Evolutionary conservation across 2,329 filamentous ascomycete genomes (phyloP), one percentile per base, ranked within the genome.

Genomic region (Colletotrichum liriopes): DNA sequence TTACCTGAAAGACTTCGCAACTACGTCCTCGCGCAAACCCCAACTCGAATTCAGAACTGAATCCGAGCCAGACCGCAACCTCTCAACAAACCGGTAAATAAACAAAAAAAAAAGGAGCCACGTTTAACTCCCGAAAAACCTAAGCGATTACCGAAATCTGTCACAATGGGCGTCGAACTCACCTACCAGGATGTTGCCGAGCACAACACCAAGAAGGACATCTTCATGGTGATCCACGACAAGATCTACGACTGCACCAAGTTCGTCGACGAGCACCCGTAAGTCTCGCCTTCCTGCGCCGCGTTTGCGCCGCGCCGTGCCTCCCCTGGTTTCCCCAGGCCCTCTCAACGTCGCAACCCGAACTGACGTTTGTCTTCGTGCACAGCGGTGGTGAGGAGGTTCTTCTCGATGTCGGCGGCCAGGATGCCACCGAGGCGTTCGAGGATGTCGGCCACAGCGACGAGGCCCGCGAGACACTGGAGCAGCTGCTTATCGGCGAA

Each of bases 401-500:
- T 78, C 88, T 99, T 75, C 93, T 99, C 77, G 96, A 99, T 78
- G 95, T 98, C 75, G 96, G 89, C 80, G 96, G 96, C 77, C 95
- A 98, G 86, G 96, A 99, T 84, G 93, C 94, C 79, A 98, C 96
- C 78, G 96, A 98, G 86, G 96, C 96, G 74, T 99, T 99, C 82
- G 96, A 99, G 88, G 96, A 99, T 85, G 96, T 99, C 80, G 96
- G 96, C 81, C 96, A 99, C 93, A 97, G 94, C 79, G 96, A 99
- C 84, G 96, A 99, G 89, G 96, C 96, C 77, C 93, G 96, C 77
- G 96, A 98, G 87, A 96, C 97, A 77, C 91, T 99, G 70, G 91
- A 93, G 41, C 90, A 91, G 79, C 87, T 97, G 76, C 84, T 91
- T 64, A 89, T 96, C 76, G 95, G 94, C 76, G 88, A 81, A 47